phyloP scores from a whole-genome alignment of 2,329 filamentous ascomycete species.

The Colletotrichum cereale region DNA sequence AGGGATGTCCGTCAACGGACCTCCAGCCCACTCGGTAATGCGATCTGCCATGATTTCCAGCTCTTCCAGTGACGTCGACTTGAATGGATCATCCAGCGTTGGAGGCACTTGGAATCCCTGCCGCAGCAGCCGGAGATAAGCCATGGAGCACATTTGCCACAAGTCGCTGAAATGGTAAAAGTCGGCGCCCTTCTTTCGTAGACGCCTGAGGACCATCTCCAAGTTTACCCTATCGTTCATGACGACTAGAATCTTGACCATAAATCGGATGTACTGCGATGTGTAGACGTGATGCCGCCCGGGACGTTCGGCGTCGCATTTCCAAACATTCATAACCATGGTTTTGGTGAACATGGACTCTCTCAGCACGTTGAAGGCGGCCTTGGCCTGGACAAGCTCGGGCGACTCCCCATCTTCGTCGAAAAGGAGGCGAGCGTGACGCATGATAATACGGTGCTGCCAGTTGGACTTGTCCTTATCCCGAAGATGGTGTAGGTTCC shows the following conservation, averaged over 20 bases:
- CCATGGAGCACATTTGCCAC: slow-evolving; percentile 68
- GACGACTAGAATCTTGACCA: slow-evolving; percentile 79
- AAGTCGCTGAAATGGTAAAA: slow-evolving; percentile 73
- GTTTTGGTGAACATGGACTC: slow-evolving; percentile 89
- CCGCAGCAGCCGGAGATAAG: slow-evolving; percentile 67
- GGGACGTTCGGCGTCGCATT: slow-evolving; percentile 85
- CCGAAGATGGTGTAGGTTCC: slow-evolving; percentile 63
- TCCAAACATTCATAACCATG: slow-evolving; percentile 95
- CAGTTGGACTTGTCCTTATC: slow-evolving; percentile 92
- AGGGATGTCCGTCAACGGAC: slow-evolving; percentile 52
- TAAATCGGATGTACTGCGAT: slow-evolving; percentile 85
- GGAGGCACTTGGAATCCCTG: slow-evolving; percentile 60
- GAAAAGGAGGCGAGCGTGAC: slow-evolving; percentile 72
- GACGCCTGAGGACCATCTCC: slow-evolving; percentile 81
- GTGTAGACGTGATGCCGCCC: slow-evolving; percentile 95
- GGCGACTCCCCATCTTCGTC: slow-evolving; percentile 56
- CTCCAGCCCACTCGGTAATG: slow-evolving; percentile 67
- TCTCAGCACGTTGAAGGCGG: slow-evolving; percentile 82
- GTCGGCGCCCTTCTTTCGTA: slow-evolving; percentile 85
- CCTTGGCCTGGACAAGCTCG: slow-evolving; percentile 76
- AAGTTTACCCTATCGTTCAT: slow-evolving; percentile 81
- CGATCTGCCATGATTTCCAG: slow-evolving; percentile 69
- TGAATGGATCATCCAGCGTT: slow-evolving; percentile 67
- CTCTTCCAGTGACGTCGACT: slow-evolving; percentile 65
- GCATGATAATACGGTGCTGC: slow-evolving; percentile 91